Evolutionary conservation across 2,329 filamentous ascomycete genomes (phyloP), one percentile per base, ranked within the genome.

Genomic region (Trichophaea hybrida): DNA sequence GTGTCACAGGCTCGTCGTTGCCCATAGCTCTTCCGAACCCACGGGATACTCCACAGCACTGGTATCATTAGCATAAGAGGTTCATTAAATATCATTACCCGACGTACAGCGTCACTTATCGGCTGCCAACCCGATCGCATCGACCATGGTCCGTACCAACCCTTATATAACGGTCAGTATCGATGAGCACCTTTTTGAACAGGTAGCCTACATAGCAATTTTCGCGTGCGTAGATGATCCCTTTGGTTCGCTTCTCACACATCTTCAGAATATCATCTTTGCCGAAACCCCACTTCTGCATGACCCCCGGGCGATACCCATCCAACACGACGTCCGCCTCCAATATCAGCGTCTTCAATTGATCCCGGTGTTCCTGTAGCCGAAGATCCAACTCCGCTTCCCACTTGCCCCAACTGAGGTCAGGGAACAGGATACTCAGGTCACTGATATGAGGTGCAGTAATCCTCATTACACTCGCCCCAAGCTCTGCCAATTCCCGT

Each of bases 371-470:
- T 8, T 65, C 69, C 43, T 72, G 69, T 0, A 71, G 65, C 0
- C 71, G 69, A 24, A 79, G 71, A 64, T 79, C 72, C 0, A 79
- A 69, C 54, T 72, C 67, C 0, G 70, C 62, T 35, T 74, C 76
- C 72, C 75, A 75, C 62, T 79, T 79, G 1, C 77, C 77, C 70
- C 73, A 75, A 62, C 74, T 77, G 2, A 79, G 68, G 59, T 79
- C 76, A 2, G 70, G 69, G 50, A 76, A 74, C 12, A 78, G 52
- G 0, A 54, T 50, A 0, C 71, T 71, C 58, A 75, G 65, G 54
- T 77, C 75, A 0, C 73, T 69, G 4, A 77, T 58, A 8, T 73
- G 67, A 1, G 70, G 67, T 0, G 70, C 69, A 0, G 74, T 75
- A 8, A 77, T 68, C 5, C 74, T 67, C 72, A 77, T 72, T 1